Base-by-base conservation (phyloP, 2,329 filamentous ascomycete species). In the Trichoderma oligosporum region DNA sequence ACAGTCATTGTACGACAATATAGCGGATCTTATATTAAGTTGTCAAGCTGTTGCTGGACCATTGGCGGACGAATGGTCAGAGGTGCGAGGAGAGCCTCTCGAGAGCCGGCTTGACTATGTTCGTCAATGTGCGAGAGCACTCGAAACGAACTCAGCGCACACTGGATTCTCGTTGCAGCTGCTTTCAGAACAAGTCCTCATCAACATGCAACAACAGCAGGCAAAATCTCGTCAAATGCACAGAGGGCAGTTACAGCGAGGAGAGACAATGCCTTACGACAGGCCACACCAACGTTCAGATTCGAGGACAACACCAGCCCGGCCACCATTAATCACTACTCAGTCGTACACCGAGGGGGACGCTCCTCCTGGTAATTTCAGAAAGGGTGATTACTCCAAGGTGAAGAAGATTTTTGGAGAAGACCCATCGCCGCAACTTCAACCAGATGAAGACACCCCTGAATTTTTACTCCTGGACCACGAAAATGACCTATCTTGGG, bases 21-120 rank as follows among this genome's bases (percentile, higher is more conserved):
- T 96, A 56, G 92, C 91, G 7, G 94, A 97, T 69, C 81, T 99
- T 25, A 76, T 97, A 4, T 75, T 96, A 48, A 85, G 87, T 58
- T 97, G 92, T 67, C 94, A 99, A 73, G 85, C 89, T 22, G 88
- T 97, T n/a, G 89, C 91, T 5, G 90, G 90, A 7, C 94, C 94
- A 5, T 74, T 99, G 41, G 89, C 88, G 7, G 94, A 99, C 69
- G 94, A 99, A 73, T 99, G 94, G 94, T 85, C 92, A 4, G 91
- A 96, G 69, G 79, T 92, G n/a, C 85, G 91, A 41, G 91, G 91
- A 1, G 91, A 96, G 69, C 89, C 92, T 7, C 78, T 99, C 27
- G 93, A 97, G 67, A 90, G 90, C 63, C 85, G 94, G 20, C 74
- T 97, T 24, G 88, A 88, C 62, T 87, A 89, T 61, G 91, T 97